Conservation (phyloP, 352 stramenopile genomes). For the Phytophthora pluvialis region DNA sequence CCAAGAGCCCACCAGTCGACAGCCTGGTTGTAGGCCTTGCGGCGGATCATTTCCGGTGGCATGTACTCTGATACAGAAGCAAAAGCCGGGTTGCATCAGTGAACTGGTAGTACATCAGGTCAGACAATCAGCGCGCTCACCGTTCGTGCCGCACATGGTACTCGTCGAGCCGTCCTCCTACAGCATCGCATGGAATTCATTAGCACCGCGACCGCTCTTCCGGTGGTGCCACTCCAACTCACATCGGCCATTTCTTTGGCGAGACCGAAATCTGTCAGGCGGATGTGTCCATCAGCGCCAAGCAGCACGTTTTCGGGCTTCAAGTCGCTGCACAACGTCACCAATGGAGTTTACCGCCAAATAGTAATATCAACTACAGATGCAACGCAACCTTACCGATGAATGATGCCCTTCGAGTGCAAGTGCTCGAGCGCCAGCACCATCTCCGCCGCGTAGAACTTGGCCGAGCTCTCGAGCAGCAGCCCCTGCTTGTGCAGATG, state of each 20-base stretch:
- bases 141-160: constrained; percentile 86
- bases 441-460: constrained; percentile 88
- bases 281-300: constrained; percentile 83
- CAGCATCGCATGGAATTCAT: constrained; percentile 21
- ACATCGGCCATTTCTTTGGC: constrained; percentile 82
- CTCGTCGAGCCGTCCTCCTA: constrained; percentile 78
- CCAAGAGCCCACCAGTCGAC: constrained; percentile 89
- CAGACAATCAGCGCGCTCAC: constrained; percentile 30
- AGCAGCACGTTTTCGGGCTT: constrained; percentile 89
- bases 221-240: constrained; percentile 6
- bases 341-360: constrained; percentile 1
- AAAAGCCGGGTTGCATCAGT: constrained; percentile 6
- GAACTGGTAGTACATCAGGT: not conserved
- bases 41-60: constrained; percentile 87
- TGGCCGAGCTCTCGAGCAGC: constrained; percentile 71
- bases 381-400: constrained; percentile 47
- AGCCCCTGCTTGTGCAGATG: constrained; percentile 68
- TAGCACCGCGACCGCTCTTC: constrained; percentile 5
- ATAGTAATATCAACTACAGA: too few species aligned
- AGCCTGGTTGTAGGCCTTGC: constrained; percentile 85
- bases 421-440: constrained; percentile 83
- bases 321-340: constrained; percentile 56
- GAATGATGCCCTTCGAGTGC: constrained; percentile 80
- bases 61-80: constrained; percentile 72
- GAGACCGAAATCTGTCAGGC: constrained; percentile 87